Evolutionary conservation across 176 grass and related monocot species (phyloP).

Genomic region (Chloris gayana): DNA sequence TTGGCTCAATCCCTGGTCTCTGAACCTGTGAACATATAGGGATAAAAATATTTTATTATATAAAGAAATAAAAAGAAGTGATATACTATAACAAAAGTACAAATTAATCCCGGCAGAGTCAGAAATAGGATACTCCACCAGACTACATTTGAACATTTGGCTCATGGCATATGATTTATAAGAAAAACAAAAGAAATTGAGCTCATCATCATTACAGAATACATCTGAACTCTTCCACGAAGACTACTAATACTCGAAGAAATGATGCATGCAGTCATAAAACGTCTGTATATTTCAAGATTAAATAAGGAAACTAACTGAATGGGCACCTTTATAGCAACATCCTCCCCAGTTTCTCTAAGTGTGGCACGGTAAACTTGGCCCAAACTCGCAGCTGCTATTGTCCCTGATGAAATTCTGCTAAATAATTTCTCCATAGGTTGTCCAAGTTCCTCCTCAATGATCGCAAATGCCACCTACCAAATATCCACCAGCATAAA

Average conservation of each 20-base stretch:
- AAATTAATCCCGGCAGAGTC: background rate
- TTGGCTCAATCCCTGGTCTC: slow-evolving; percentile 96
- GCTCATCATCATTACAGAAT: background rate
- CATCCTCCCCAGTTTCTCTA: slow-evolving; percentile 89
- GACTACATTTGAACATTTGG: background rate
- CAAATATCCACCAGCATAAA: slow-evolving; percentile 11
- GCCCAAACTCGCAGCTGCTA: slow-evolving; percentile 98
- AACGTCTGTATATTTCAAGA: slow-evolving; percentile 24
- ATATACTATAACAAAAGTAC: background rate
- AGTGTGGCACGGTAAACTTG: slow-evolving; percentile 99
- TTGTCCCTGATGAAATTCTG: slow-evolving; percentile 89
- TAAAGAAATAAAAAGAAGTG: background rate
- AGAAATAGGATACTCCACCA: background rate
- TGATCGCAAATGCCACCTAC: slow-evolving; percentile 92
- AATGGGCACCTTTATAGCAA: slow-evolving; percentile 88
- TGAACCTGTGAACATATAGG: slow-evolving; percentile 58
- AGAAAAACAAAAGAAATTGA: background rate
- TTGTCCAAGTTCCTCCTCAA: slow-evolving; percentile 92
- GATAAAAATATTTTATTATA: background rate
- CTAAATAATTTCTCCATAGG: slow-evolving; percentile 82
- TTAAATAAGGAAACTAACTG: background rate
- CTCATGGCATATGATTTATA: background rate
- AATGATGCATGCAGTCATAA: background rate
- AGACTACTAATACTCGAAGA: too few relatives aligned
- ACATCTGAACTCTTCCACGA: too few relatives aligned